Evolutionary conservation across 805 yeast species (phyloP).

Genomic region (Wickerhamomyces chambardii): DNA sequence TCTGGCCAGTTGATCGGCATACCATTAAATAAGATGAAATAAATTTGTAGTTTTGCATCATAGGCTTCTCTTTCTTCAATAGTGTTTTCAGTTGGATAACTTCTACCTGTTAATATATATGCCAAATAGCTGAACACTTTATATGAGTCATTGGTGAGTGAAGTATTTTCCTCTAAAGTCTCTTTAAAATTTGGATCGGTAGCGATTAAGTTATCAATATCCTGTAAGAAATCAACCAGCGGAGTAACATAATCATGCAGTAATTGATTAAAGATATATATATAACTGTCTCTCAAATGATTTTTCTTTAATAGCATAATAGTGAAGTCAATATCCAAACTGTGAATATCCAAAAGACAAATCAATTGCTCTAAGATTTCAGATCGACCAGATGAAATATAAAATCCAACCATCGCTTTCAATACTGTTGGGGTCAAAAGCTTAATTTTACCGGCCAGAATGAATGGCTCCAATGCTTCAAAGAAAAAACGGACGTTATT

Average conservation of each 20-base stretch:
- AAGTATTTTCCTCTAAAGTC: no score
- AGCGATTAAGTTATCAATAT: constrained; percentile 20
- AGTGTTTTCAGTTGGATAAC: constrained; percentile 62
- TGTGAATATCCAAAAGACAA: constrained; percentile 55
- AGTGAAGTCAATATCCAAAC: constrained; percentile 74
- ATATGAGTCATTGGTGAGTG: no score
- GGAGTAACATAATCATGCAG: constrained; percentile 70
- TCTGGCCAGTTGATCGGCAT: constrained; percentile 38
- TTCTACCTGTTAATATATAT: constrained; percentile 65
- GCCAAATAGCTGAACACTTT: constrained; percentile 55
- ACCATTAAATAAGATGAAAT: constrained; percentile 53
- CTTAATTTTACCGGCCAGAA: constrained; percentile 35
- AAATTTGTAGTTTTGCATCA: constrained; percentile 41
- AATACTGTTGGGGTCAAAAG: constrained; percentile 56
- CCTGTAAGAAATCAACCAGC: constrained; percentile 43
- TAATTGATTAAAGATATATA: constrained; percentile 64
- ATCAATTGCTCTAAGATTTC: constrained; percentile 56
- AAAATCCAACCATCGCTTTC: constrained; percentile 48
- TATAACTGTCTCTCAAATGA: constrained; percentile 50
- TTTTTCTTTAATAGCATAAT: constrained; percentile 49
- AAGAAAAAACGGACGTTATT: constrained; percentile 33
- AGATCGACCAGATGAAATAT: constrained; percentile 29
- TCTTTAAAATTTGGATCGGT: no score
- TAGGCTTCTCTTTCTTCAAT: constrained; percentile 25
- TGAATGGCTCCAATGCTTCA: constrained; percentile 40